Conservation (phyloP, 768 basidiomycete genomes). For the Macrolepiota dolichaula region DNA sequence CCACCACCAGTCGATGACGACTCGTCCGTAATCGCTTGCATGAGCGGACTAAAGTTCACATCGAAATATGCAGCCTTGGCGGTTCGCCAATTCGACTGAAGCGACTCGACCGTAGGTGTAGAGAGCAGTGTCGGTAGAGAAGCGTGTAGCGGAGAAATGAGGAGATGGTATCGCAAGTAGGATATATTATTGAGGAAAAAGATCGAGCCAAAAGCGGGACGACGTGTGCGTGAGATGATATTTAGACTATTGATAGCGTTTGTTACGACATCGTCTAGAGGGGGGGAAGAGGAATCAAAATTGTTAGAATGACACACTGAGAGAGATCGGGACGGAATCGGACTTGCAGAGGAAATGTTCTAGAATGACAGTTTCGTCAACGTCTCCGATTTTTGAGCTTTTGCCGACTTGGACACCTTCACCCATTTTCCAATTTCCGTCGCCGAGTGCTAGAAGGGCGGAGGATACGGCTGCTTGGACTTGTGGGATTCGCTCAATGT, state of each 20-base stretch:
- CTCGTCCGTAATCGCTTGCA: constrained; percentile 64
- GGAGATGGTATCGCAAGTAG: constrained; percentile 59
- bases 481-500: constrained; percentile 66
- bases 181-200: constrained; percentile 81
- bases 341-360: constrained; percentile 75
- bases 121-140: constrained; percentile 52
- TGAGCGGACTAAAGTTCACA: constrained; percentile 73
- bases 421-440: constrained; percentile 93
- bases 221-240: constrained; percentile 55
- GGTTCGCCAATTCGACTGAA: constrained; percentile 71
- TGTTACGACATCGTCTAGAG: constrained; percentile 68
- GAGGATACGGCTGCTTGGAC: constrained; percentile 66
- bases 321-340: not conserved
- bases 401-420: constrained; percentile 10
- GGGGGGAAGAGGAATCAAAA: not conserved
- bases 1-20: too few species aligned
- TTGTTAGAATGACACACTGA: too few species aligned
- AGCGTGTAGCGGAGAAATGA: constrained; percentile 47
- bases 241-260: constrained; percentile 60
- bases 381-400: constrained; percentile 39
- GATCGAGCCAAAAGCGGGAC: constrained; percentile 67
- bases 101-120: constrained; percentile 53
- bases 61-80: constrained; percentile 86
- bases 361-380: constrained; percentile 56
- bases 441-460: constrained; percentile 67